Conservation (phyloP, 306 rosid species). For the Cajanus cajan region DNA sequence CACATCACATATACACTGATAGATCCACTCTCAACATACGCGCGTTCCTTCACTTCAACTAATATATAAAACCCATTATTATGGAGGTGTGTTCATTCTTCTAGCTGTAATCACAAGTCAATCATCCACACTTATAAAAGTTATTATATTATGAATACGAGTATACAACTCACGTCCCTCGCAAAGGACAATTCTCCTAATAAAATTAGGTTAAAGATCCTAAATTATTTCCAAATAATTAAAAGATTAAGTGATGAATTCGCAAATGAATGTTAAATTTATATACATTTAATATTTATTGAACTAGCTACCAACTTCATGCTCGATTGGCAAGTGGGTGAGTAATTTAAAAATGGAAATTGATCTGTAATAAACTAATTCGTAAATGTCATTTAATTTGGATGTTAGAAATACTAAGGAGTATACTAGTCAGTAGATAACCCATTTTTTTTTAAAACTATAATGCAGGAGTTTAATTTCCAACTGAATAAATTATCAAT, state of each 20-base stretch:
- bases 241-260: neutral
- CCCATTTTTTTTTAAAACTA: too few species aligned
- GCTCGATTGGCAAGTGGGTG: neutral
- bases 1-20: neutral
- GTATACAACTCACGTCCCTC: constrained; percentile 40
- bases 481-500: too few species aligned
- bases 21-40: neutral
- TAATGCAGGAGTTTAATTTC: too few species aligned
- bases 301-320: neutral
- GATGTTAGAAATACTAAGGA: too few species aligned
- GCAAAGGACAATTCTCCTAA: neutral
- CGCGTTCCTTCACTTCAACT: neutral
- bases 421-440: too few species aligned
- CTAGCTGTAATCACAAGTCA: constrained; percentile 8
- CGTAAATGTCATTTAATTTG: neutral
- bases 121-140: neutral
- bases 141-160: too few species aligned
- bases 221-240: neutral
- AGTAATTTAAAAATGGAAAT: neutral
- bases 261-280: neutral
- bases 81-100: neutral
- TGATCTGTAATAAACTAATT: too few species aligned
- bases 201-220: neutral
- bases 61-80: too few species aligned
- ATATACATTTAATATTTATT: too few species aligned